Base-by-base conservation (phyloP, 805 yeast species). In the Saccharomycopsis javanensis region DNA sequence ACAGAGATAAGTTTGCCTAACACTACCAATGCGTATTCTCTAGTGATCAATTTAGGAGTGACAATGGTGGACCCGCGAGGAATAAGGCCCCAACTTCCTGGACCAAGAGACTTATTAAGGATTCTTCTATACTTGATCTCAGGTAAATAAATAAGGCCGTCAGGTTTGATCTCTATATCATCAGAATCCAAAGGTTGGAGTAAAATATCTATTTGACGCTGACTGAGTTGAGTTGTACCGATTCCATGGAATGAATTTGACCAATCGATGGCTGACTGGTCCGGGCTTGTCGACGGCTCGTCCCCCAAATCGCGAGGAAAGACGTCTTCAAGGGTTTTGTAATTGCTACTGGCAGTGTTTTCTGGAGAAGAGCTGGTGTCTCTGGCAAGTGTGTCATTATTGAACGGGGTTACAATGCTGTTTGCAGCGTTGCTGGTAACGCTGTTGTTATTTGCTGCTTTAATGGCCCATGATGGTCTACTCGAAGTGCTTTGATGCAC, bases 31-130 rank as follows among this genome's bases (percentile, higher is more conserved):
- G 88, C 97, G 67, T 89, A 94, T 68, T 94, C 99, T 62, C 98
- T 78, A 10, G 96, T 88, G 33, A 94, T 83, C 53, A 82, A 77
- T 61, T 79, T 82, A 31, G 82, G 78, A 1, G 96, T 85, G 33
- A 94, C 81, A 55, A 81, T 74, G 0, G 96, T 86, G 62, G 87
- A 92, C 0, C 96, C 83, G 57, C 99, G 75, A 10, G 99, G 98
- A 0, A 95, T 96, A 57, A 94, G 74, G 0, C 98, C 98, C 99
- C 99, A 94, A 1, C 96, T 97, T 28, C 99, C 99, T 5, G 99
- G 97, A 3, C 99, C 99, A 74, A 94, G 92, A 0, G 98, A 95
- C 38, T 77, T 77, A 71, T 92, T 92, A 63, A 94, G 71, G 23
- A 91, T 85, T 50, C 99, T 79, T 62, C 99, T 80, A 68, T 94